phyloP scores from a whole-genome alignment of 75 land plant species.

The Pseudotsuga menziesii region DNA sequence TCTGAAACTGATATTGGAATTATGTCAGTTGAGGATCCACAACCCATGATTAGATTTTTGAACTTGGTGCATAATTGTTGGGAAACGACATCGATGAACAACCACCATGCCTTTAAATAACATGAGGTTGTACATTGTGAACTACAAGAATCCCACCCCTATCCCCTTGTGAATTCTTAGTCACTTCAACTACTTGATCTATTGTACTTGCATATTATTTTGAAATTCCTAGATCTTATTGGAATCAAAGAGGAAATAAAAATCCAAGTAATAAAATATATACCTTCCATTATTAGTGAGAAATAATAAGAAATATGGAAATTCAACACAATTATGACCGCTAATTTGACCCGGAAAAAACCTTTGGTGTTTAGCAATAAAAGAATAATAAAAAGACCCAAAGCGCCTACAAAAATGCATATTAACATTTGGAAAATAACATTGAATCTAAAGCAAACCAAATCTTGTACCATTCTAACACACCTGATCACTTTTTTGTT shows the following conservation, averaged over 20 bases:
- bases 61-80: constrained; percentile 3
- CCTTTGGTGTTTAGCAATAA: neutral
- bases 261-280: neutral
- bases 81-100: neutral
- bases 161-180: neutral
- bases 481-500: constrained; percentile 89
- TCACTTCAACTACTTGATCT: neutral
- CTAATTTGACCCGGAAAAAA: neutral
- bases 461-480: too few relatives aligned
- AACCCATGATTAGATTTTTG: constrained; percentile 45
- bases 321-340: neutral
- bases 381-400: neutral
- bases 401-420: neutral
- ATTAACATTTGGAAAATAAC: too few relatives aligned
- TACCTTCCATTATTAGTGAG: neutral
- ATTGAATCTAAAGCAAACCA: too few relatives aligned
- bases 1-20: constrained; percentile 28
- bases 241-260: neutral
- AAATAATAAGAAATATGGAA: neutral
- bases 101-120: neutral
- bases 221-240: neutral
- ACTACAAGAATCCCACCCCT: neutral
- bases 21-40: constrained; percentile 16
- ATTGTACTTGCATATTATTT: constrained; percentile 3
- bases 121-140: neutral